These are phyloP conservation scores for Pseudogymnoascus sp. DNA, from an alignment of 2,329 filamentous ascomycete genomes.

Conservation along the genomic window DNA sequence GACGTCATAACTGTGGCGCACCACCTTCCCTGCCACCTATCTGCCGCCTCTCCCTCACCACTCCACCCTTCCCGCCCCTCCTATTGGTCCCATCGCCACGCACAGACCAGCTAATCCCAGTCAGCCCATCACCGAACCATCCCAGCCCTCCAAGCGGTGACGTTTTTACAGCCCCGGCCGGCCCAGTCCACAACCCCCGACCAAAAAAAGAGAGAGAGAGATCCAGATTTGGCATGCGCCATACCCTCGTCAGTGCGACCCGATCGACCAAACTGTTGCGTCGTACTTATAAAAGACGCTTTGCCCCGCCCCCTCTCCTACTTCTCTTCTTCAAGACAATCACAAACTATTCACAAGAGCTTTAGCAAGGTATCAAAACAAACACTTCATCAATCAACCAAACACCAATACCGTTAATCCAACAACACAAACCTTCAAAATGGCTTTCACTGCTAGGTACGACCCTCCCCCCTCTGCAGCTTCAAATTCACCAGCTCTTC, in stretches of 20 bases:
- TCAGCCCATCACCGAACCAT: not conserved
- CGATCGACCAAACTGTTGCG: not conserved
- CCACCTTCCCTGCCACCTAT: not conserved
- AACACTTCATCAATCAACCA: not conserved
- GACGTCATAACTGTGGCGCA: conserved; percentile 1
- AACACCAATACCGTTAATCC: not conserved
- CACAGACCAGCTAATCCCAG: not conserved
- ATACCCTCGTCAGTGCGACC: not conserved
- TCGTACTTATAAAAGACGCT: not conserved
- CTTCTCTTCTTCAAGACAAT: not conserved
- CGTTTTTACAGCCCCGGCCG: not conserved
- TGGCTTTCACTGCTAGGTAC: conserved; percentile 5
- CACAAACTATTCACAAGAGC: not conserved
- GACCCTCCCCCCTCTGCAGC: not conserved
- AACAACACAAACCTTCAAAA: not conserved
- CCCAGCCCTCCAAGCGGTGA: not conserved
- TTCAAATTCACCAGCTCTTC: not conserved
- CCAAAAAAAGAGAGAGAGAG: not conserved
- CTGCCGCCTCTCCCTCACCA: not conserved
- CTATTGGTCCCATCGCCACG: not conserved
- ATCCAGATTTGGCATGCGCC: conserved; percentile 1
- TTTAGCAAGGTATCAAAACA: not conserved
- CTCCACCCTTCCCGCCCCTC: not conserved
- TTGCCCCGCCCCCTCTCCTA: not conserved
- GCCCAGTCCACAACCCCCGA: not conserved